Evolutionary conservation across 805 yeast species (phyloP), one percentile per base, ranked within the genome.

Genomic region (Nakazawaea sp.): DNA sequence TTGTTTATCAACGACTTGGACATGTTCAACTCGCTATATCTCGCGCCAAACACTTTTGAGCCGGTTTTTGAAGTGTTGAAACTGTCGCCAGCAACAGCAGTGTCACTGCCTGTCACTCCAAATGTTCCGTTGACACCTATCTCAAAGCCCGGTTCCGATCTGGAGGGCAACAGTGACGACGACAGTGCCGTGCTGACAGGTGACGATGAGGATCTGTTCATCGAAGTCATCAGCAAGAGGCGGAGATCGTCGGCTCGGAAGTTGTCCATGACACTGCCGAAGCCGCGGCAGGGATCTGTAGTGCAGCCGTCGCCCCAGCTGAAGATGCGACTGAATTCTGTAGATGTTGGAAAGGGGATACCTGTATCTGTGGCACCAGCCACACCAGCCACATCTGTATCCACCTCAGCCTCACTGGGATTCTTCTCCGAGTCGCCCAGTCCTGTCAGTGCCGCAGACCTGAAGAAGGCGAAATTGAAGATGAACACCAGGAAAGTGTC

Each of bases 21-120:
- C 3, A 48, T 38, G 2, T 72, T 64, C 47, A 71, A 73, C 41
- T 58, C 57, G 15, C 49, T 52, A 4, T 72, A 69, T 40, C 55
- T 72, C 41, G 61, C 57, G 7, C 43, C 49, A 8, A 48, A 55
- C 6, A 30, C 43, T 6, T 65, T 64, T 39, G 52, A 49, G n/a
- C 68, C 70, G 2, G 35, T 58, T 11, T 51, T 64, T 40, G 69
- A 65, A 39, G 23, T 32, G 12, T 38, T 35, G 19, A 26, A 32
- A 18, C 32, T 12, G 33, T 43, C 4, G 19, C 39, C 28, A 15
- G 33, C 28, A 21, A 33, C 35, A 15, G 34, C 36, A 18, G 30
- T 17, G 18, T 6, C 30, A 6, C 11, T 12, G 7, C 19, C 19
- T 6, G 30, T 16, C 7, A 5, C 30, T 15, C 16, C 30, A 7